phyloP scores from a whole-genome alignment of 768 basidiomycete genomes.

The Piloderma croceum region DNA sequence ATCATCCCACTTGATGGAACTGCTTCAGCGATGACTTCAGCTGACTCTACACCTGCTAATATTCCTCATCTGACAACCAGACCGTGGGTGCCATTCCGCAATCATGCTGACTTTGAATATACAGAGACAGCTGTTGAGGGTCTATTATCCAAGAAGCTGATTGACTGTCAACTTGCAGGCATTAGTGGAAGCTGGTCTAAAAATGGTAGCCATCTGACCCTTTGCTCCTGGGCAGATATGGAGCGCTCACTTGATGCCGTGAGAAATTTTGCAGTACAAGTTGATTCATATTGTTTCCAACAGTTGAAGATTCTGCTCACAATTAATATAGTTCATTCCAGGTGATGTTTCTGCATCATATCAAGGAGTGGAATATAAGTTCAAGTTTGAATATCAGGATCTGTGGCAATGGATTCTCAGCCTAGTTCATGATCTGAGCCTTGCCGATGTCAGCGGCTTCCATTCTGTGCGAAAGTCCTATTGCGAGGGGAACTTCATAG shows the following conservation, averaged over 20 bases:
- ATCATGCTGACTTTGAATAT: conserved; percentile 11
- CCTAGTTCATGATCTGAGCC: conserved; percentile 17
- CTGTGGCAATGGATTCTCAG: conserved; percentile 24
- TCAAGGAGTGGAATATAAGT: conserved; percentile 9
- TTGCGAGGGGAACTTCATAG: conserved; percentile 11
- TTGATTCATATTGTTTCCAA: conserved; percentile 3
- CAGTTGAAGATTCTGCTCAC: not conserved
- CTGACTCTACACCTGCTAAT: not conserved
- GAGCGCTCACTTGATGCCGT: conserved; percentile 12
- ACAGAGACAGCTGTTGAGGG: conserved; percentile 9
- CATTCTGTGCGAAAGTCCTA: conserved; percentile 21
- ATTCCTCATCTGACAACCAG: not conserved
- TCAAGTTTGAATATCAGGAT: conserved; percentile 23
- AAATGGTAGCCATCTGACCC: conserved; percentile 2
- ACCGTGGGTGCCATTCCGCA: conserved; percentile 13
- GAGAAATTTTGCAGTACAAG: conserved; percentile 16
- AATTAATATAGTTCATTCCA: conserved; percentile 15
- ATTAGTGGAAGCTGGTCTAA: not conserved
- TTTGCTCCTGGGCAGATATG: not conserved
- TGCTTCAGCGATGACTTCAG: not conserved
- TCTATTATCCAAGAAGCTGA: conserved; percentile 5
- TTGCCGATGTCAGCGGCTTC: conserved; percentile 13
- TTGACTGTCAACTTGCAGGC: conserved; percentile 1
- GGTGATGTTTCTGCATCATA: conserved; percentile 12
- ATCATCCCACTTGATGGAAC: not conserved